These are phyloP conservation scores for Crithidia brevicula DNA, from an alignment of 208 protist species.

Conservation along the genomic window DNA sequence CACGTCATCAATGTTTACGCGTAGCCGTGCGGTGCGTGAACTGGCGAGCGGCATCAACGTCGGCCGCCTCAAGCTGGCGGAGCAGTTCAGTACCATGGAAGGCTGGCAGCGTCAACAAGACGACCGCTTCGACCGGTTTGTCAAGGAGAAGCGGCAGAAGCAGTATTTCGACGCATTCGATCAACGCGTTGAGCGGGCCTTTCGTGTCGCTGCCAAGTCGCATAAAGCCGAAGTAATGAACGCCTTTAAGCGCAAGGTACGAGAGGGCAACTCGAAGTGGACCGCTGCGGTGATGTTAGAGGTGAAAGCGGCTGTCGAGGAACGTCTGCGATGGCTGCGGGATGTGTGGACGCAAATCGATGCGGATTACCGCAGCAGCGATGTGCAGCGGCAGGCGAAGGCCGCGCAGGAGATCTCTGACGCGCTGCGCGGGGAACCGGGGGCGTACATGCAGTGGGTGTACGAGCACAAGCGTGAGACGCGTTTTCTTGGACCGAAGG, in stretches of 20 bases:
- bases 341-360: conserved; percentile 91
- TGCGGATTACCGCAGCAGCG: conserved; percentile 83
- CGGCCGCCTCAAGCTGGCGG: conserved; percentile 63
- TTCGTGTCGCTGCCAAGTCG: conserved; percentile 48
- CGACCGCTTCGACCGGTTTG: conserved; percentile 76
- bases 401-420: conserved; percentile 79
- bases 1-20: conserved; percentile 10
- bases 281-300: conserved; percentile 67
- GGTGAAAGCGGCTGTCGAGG: conserved; percentile 64
- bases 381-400: conserved; percentile 56
- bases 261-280: conserved; percentile 56
- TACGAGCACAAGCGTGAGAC: conserved; percentile 76
- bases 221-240: conserved; percentile 86
- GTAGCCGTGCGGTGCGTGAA: conserved; percentile 19
- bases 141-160: conserved; percentile 65
- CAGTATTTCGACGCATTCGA: conserved; percentile 85
- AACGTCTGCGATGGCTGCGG: conserved; percentile 74
- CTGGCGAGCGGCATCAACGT: conserved; percentile 65
- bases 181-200: conserved; percentile 87
- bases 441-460: conserved; percentile 88
- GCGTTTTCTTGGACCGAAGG: conserved; percentile 69
- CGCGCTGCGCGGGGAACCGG: conserved; percentile 74
- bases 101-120: conserved; percentile 73
- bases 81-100: conserved; percentile 86
- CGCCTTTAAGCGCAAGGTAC: conserved; percentile 77